Conservation (phyloP, 495 filamentous ascomycete genomes). For the Immersiella caudata region DNA sequence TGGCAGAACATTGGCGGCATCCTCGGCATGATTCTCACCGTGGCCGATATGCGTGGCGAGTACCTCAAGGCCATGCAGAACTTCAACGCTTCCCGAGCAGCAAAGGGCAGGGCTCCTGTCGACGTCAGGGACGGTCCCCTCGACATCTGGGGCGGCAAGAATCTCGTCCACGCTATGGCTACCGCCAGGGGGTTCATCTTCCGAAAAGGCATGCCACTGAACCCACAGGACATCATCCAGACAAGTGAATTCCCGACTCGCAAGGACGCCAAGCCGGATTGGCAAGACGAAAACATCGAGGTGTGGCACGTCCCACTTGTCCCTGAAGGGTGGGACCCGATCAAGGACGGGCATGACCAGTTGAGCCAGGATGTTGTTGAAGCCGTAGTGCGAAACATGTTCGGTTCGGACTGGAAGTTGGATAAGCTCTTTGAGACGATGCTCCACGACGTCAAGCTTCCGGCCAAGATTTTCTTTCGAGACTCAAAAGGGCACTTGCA, state of each 20-base stretch:
- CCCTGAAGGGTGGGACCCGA: background rate
- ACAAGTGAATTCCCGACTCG: slow-evolving; percentile 48
- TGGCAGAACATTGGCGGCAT: slow-evolving; percentile 80
- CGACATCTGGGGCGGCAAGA: slow-evolving; percentile 75
- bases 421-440: slow-evolving; percentile 67
- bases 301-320: slow-evolving; percentile 76
- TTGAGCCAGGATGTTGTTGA: slow-evolving; percentile 54
- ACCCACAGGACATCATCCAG: slow-evolving; percentile 63
- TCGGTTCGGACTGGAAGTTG: slow-evolving; percentile 72
- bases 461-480: slow-evolving; percentile 70
- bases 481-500: slow-evolving; percentile 66
- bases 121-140: slow-evolving; percentile 39
- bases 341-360: slow-evolving; percentile 16
- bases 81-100: slow-evolving; percentile 33
- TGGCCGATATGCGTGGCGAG: slow-evolving; percentile 64
- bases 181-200: slow-evolving; percentile 89
- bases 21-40: slow-evolving; percentile 77
- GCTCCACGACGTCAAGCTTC: slow-evolving; percentile 65
- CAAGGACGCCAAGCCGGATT: slow-evolving; percentile 57
- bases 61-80: slow-evolving; percentile 8
- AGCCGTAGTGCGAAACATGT: slow-evolving; percentile 75
- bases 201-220: slow-evolving; percentile 73
- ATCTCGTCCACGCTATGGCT: slow-evolving; percentile 76
- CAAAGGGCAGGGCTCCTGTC: slow-evolving; percentile 31
- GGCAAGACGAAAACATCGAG: slow-evolving; percentile 70